These are phyloP conservation scores for Wickerhamiella lipophila DNA, from an alignment of 805 yeast genomes.

Conservation along the genomic window DNA sequence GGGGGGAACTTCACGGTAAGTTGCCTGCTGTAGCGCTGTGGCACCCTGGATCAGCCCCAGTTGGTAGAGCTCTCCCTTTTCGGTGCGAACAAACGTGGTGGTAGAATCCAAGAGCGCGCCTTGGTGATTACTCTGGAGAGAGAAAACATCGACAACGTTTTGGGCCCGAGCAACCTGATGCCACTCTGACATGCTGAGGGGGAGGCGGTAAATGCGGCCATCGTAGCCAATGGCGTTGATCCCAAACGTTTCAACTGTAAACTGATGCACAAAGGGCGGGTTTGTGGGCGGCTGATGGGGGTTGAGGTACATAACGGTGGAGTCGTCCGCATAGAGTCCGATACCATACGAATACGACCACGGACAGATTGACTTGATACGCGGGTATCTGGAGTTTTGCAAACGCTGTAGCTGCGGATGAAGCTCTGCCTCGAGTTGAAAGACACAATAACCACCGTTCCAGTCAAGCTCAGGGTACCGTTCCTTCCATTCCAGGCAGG, in stretches of 20 bases:
- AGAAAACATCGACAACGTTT: background rate
- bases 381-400: background rate
- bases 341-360: conserved; percentile 8
- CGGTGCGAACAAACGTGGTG: background rate
- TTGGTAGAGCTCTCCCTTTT: conserved; percentile 8
- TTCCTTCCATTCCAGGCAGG: conserved; percentile 2
- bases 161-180: background rate
- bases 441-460: background rate
- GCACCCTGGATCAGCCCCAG: conserved; percentile 1
- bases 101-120: background rate
- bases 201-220: background rate
- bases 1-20: conserved; percentile 4
- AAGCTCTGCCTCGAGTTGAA: background rate
- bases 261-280: background rate
- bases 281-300: background rate
- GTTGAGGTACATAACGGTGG: conserved; percentile 5
- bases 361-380: background rate
- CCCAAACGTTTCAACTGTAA: background rate
- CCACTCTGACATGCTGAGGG: background rate
- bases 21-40: background rate
- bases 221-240: background rate
- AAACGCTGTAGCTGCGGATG: background rate
- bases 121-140: background rate
- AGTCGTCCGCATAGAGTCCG: background rate
- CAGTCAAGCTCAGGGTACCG: conserved; percentile 6